phyloP scores from a whole-genome alignment of 2,329 filamentous ascomycete genomes.

The Drechslerella stenobrocha region DNA sequence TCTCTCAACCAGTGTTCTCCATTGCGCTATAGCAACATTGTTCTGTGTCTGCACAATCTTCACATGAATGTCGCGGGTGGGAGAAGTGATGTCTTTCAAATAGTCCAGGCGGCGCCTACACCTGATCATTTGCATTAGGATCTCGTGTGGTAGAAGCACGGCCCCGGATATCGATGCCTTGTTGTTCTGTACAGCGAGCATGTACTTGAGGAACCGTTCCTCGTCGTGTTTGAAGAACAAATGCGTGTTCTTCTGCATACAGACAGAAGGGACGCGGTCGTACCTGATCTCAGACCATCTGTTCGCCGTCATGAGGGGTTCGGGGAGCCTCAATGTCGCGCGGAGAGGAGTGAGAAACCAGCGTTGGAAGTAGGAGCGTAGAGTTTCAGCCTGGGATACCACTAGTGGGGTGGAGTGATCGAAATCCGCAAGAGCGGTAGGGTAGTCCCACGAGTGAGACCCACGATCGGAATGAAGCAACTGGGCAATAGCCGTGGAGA shows the following conservation, averaged over 20 bases:
- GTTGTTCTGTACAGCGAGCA: slow-evolving; percentile 60
- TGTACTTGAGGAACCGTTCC: slow-evolving; percentile 60
- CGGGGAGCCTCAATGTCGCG: slow-evolving; percentile 61
- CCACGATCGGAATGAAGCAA: slow-evolving; percentile 53
- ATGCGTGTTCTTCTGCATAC: slow-evolving; percentile 62
- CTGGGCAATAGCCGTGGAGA: slow-evolving; percentile 64
- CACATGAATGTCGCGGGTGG: slow-evolving; percentile 51
- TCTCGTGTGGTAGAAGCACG: slow-evolving; percentile 61
- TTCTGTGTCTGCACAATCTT: slow-evolving; percentile 52
- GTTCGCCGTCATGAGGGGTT: slow-evolving; percentile 60
- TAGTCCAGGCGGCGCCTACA: slow-evolving; percentile 1
- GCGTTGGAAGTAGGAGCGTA: slow-evolving; percentile 57
- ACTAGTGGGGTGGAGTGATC: slow-evolving; percentile 13
- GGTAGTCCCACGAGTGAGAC: slow-evolving; percentile 14
- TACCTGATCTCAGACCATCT: slow-evolving; percentile 62
- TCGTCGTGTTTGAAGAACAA: slow-evolving; percentile 62
- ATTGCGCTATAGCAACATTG: slow-evolving; percentile 60
- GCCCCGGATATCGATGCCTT: slow-evolving; percentile 63
- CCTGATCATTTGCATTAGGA: slow-evolving; percentile 55
- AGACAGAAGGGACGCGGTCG: slow-evolving; percentile 62
- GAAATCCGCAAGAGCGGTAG: slow-evolving; percentile 13
- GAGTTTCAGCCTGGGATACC: slow-evolving; percentile 6
- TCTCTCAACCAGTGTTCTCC: slow-evolving; percentile 64
- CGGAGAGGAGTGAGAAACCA: slow-evolving; percentile 61
- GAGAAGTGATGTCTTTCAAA: slow-evolving; percentile 17